These are phyloP conservation scores for Saccharomycopsis babjevae DNA, from an alignment of 805 yeast species.

Conservation along the genomic window DNA sequence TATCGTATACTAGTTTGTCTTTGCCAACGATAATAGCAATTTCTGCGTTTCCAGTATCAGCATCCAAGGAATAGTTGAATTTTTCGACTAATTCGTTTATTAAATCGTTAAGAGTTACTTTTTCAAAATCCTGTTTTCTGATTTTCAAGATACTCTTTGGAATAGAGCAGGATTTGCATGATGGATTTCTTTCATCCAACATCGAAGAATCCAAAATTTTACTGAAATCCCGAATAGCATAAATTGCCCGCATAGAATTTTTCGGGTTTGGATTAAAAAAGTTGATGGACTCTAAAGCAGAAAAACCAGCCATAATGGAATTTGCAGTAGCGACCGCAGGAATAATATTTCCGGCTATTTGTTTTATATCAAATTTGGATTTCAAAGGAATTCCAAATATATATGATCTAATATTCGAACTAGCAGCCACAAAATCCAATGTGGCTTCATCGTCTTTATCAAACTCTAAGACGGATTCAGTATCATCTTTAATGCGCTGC, in stretches of 20 bases:
- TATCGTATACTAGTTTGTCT: conserved; percentile 63
- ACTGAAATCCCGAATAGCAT: conserved; percentile 43
- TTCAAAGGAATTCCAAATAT: conserved; percentile 62
- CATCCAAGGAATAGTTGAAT: conserved; percentile 49
- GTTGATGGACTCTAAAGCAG: conserved; percentile 61
- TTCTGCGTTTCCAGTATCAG: conserved; percentile 21
- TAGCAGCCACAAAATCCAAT: conserved; percentile 73
- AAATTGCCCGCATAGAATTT: conserved; percentile 36
- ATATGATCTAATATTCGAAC: conserved; percentile 67
- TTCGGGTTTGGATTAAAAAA: conserved; percentile 26
- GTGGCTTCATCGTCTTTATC: conserved; percentile 96
- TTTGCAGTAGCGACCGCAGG: conserved; percentile 98
- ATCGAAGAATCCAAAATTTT: conserved; percentile 57
- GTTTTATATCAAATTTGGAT: conserved; percentile 80
- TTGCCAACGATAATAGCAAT: conserved; percentile 47
- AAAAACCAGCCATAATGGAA: conserved; percentile 87
- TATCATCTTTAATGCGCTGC: background rate
- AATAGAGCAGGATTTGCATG: conserved; percentile 61
- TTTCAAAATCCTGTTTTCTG: conserved; percentile 20
- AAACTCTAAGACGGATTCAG: conserved; percentile 38
- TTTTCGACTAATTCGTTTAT: conserved; percentile 37
- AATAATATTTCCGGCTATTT: conserved; percentile 94
- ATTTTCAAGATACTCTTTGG: conserved; percentile 41
- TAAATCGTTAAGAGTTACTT: conserved; percentile 38
- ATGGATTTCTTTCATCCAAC: conserved; percentile 51